Conservation (phyloP, 345 rosid species). For the Salix viminalis region DNA sequence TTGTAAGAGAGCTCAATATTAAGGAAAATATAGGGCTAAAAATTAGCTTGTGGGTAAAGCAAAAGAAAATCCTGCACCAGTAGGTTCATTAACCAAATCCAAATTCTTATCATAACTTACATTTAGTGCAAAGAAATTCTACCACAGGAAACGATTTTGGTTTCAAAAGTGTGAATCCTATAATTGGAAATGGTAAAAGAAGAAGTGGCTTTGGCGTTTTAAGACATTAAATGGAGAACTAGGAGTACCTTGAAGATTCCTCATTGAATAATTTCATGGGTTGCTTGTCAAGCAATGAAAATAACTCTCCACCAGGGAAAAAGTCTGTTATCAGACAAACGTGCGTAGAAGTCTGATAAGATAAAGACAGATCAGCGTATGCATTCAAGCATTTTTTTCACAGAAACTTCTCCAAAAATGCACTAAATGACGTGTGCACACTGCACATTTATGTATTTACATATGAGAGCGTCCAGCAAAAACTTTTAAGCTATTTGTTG, state of each 20-base stretch:
- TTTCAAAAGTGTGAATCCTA: background rate
- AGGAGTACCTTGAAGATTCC: constrained; percentile 75
- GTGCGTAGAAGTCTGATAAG: constrained; percentile 80
- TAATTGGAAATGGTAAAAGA: background rate
- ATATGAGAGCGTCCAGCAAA: too few relatives aligned
- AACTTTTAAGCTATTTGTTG: too few relatives aligned
- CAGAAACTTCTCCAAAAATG: too few relatives aligned
- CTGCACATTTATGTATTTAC: too few relatives aligned
- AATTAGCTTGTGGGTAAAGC: background rate
- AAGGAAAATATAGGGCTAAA: background rate
- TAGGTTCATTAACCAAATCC: background rate
- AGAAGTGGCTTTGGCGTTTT: background rate
- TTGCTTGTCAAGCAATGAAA: constrained; percentile 79
- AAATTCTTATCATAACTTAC: background rate
- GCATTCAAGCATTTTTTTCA: background rate
- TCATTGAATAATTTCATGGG: constrained; percentile 84
- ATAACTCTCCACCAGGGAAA: constrained; percentile 94
- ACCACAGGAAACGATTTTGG: constrained; percentile 1
- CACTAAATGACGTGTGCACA: too few relatives aligned
- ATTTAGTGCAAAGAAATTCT: background rate
- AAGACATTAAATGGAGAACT: background rate
- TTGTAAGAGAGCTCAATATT: background rate
- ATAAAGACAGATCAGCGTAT: constrained; percentile 22
- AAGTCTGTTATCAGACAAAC: constrained; percentile 96
- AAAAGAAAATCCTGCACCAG: background rate